These are phyloP conservation scores for Auriculariales sp. DNA, from an alignment of 768 basidiomycete species.

Conservation along the genomic window DNA sequence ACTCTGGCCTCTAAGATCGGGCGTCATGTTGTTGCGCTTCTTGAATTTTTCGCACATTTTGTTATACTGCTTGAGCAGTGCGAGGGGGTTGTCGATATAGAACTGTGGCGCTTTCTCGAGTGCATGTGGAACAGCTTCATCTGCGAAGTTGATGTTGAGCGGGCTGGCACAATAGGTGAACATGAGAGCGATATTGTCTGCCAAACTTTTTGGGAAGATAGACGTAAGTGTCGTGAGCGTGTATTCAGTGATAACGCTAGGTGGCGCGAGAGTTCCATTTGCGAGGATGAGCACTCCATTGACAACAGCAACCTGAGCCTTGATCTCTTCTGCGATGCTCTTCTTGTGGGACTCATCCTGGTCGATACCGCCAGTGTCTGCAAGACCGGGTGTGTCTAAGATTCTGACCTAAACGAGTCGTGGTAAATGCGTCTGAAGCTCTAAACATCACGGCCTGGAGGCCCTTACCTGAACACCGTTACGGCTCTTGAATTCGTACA, in stretches of 20 bases:
- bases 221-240: constrained; percentile 13
- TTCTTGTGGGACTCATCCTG: constrained; percentile 14
- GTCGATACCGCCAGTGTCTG: constrained; percentile 15
- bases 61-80: background rate
- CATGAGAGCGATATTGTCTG: constrained; percentile 15
- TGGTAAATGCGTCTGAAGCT: too few species aligned
- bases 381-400: constrained; percentile 18
- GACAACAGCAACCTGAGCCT: constrained; percentile 9
- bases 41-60: too few species aligned
- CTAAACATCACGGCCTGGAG: too few species aligned
- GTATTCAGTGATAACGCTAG: constrained; percentile 15
- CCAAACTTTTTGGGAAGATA: constrained; percentile 14
- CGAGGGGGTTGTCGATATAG: constrained; percentile 1
- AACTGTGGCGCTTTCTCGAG: constrained; percentile 3
- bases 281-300: constrained; percentile 17
- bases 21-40: too few species aligned
- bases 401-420: too few species aligned
- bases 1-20: too few species aligned
- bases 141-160: constrained; percentile 11
- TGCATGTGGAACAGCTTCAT: constrained; percentile 8
- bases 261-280: constrained; percentile 14
- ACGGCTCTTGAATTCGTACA: constrained; percentile 3
- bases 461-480: constrained; percentile 8
- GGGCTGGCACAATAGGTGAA: constrained; percentile 12
- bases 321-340: constrained; percentile 14